Conservation (phyloP, 352 stramenopile species). For the Paralagenidium karlingii region DNA sequence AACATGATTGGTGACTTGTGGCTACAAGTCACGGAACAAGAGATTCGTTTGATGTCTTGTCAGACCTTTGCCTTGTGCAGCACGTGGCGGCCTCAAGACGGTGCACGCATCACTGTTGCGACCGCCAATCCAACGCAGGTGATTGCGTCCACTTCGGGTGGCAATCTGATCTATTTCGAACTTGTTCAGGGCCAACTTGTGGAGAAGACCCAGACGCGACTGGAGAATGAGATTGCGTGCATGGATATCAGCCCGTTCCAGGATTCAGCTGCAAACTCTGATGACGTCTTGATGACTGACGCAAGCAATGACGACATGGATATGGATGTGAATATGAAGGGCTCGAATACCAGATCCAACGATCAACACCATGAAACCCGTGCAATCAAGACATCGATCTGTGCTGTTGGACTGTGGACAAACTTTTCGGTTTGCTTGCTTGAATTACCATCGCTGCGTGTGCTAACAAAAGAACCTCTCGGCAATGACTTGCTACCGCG, state of each 20-base stretch:
- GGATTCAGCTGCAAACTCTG: neutral
- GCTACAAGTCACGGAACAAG: slow-evolving; percentile 91
- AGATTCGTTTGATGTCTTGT: slow-evolving; percentile 83
- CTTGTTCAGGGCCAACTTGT: slow-evolving; percentile 41
- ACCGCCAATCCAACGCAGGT: slow-evolving; percentile 87
- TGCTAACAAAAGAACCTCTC: slow-evolving; percentile 47
- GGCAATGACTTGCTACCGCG: slow-evolving; percentile 77
- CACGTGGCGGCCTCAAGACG: slow-evolving; percentile 60
- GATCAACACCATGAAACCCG: slow-evolving; percentile 43
- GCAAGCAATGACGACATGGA: slow-evolving; percentile 8
- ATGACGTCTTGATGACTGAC: no score
- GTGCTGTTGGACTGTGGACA: slow-evolving; percentile 86
- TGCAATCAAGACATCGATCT: slow-evolving; percentile 38
- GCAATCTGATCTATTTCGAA: slow-evolving; percentile 85
- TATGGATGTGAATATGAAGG: slow-evolving; percentile 51
- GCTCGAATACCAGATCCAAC: slow-evolving; percentile 3
- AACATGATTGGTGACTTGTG: slow-evolving; percentile 83
- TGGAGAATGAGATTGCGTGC: slow-evolving; percentile 94
- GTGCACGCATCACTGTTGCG: slow-evolving; percentile 68
- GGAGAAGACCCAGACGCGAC: slow-evolving; percentile 40
- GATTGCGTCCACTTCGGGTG: slow-evolving; percentile 83
- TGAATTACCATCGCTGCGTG: slow-evolving; percentile 61
- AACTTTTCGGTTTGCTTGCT: slow-evolving; percentile 87
- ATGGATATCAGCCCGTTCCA: slow-evolving; percentile 67
- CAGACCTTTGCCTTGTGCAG: slow-evolving; percentile 42